Base-by-base conservation (phyloP, 129 eudicot genomes). In the Glebionis coronaria region DNA sequence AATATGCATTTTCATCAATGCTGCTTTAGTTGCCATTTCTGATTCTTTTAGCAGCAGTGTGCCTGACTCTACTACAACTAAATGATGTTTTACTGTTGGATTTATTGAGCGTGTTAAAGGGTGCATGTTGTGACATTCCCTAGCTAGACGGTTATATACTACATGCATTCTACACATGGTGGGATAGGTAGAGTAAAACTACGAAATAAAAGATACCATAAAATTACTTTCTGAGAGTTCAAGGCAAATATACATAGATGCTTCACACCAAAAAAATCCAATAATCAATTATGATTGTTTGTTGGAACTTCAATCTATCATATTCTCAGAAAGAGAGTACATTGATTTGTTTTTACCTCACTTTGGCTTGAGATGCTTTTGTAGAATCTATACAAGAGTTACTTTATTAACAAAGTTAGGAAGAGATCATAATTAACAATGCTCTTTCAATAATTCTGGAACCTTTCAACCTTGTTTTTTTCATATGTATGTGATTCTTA, bases 211-310 rank as follows among this genome's bases (percentile, higher is more conserved):
- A 68, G 60, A 60, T 60, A n/a, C 61, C 62, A 1, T n/a, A 23
- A 10, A 29, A 63, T 9, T 61, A 47, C 12, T 51, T 10, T 31
- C 9, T 52, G 42, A 49, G 4, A 35, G 40, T 71, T 72, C 38
- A 0, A 44, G 47, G 55, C 44, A 2, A 63, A 40, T 73, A 40
- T 44, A 10, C 29, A 21, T 21, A 19, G 63, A 53, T 73, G 71
- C 40, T 54, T 53, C 65, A 16, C 31, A 16, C 11, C 54, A 53
- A 53, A 10, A 73, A 73, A 56, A 63, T 73, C 51, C 64, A 14
- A 20, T 12, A 42, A 23, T 29, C 67, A 47, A 49, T 61, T 21
- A 21, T 12, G 19, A 46, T 63, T 54, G 49, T 44, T 55, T 64
- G 1, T 3, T 14, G 27, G 56, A 73, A 44, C 46, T 45, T 12